Percentiles rank a stretch among this genome's conserved stretches.
Conservation (phyloP, 495 filamentous ascomycete species). For the Aspergillus olivimuriae region DNA sequence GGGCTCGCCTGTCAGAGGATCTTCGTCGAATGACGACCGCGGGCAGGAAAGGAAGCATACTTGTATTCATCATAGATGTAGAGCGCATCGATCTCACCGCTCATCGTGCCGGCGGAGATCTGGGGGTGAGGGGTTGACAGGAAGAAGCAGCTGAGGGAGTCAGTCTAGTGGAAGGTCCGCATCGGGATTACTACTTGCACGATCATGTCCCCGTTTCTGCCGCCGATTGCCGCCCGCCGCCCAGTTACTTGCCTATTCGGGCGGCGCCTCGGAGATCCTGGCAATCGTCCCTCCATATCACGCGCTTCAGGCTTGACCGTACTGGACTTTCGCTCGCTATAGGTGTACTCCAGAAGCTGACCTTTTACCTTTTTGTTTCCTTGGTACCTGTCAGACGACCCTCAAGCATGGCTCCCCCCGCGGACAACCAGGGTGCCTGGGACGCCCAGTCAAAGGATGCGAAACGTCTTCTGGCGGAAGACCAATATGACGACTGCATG, state of each 20-base stretch:
- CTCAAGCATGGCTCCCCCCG: background rate
- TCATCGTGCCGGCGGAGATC: conserved; percentile 45
- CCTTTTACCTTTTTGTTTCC: no score
- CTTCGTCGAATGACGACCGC: no score
- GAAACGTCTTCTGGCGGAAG: conserved; percentile 51
- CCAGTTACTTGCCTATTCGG: background rate
- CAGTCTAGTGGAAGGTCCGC: no score
- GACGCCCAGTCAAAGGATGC: conserved; percentile 28
- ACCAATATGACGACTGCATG: conserved; percentile 62
- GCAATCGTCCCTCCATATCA: no score
- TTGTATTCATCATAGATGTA: conserved; percentile 94
- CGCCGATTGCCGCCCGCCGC: conserved; percentile 26
- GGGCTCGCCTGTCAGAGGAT: no score
- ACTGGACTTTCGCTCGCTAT: no score
- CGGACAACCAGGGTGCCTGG: conserved; percentile 17
- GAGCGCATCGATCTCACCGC: conserved; percentile 85
- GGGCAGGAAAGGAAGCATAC: conserved; percentile 36
- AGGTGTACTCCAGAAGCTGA: no score
- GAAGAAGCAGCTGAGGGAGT: no score
- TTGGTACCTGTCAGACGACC: no score
- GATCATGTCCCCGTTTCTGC: conserved; percentile 28
- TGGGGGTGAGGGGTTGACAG: background rate
- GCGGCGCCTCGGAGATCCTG: background rate
- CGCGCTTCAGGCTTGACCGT: no score
- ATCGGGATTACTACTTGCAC: no score